Percentiles rank a stretch among this genome's conserved stretches.
Evolutionary conservation across 768 basidiomycete species (phyloP).

Genomic region (Boletellus ananiceps): DNA sequence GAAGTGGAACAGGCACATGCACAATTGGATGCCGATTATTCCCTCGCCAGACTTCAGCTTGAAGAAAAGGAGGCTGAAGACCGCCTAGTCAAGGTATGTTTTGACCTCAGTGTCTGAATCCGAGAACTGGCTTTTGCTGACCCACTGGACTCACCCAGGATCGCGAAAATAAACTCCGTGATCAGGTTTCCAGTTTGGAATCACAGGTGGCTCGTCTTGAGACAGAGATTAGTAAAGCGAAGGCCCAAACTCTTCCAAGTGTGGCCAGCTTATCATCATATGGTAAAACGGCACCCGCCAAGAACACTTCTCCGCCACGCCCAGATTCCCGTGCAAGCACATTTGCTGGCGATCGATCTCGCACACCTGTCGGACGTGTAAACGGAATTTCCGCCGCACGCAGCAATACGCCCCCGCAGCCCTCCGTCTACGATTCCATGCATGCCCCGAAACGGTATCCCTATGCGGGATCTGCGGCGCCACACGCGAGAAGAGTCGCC

Average conservation of each 20-base stretch:
- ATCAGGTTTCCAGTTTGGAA: constrained; percentile 62
- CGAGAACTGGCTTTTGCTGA: constrained; percentile 2
- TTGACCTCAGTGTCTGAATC: neutral
- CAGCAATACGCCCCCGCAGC: constrained; percentile 45
- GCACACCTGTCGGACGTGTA: constrained; percentile 44
- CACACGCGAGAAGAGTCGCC: constrained; percentile 13
- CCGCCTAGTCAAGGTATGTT: constrained; percentile 58
- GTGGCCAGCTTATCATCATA: constrained; percentile 36
- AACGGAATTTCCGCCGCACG: constrained; percentile 29
- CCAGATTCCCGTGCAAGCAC: constrained; percentile 78
- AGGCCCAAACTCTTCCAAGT: constrained; percentile 24
- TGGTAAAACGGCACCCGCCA: constrained; percentile 30
- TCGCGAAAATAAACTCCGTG: constrained; percentile 62
- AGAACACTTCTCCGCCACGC: constrained; percentile 46
- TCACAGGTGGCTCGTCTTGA: constrained; percentile 54
- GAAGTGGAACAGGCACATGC: constrained; percentile 58
- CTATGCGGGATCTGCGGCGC: constrained; percentile 11
- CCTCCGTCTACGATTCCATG: constrained; percentile 74
- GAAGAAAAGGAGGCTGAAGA: constrained; percentile 73
- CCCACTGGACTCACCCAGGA: constrained; percentile 42
- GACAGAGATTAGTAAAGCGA: constrained; percentile 51
- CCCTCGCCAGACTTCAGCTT: constrained; percentile 62
- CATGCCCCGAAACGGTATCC: constrained; percentile 40
- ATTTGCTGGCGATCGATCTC: constrained; percentile 47
- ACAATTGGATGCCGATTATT: constrained; percentile 69